Conservation (phyloP, 306 rosid genomes). For the Geum urbanum region DNA sequence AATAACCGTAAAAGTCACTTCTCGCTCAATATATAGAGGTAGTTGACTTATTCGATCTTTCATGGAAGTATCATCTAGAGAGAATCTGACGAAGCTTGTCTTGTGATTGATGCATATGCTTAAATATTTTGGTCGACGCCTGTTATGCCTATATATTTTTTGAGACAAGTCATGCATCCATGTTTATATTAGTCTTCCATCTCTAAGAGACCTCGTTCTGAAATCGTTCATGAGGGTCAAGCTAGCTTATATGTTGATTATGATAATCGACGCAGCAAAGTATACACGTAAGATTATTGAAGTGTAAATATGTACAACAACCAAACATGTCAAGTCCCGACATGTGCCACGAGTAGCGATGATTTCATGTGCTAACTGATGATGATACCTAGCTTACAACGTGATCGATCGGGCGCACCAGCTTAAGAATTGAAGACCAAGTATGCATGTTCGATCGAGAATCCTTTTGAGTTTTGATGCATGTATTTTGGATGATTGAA, state of each 20-base stretch:
- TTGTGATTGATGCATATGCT: background rate
- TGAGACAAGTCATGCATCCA: background rate
- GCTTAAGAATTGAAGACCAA: too few relatives aligned
- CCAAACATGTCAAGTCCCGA: background rate
- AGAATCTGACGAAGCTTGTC: background rate
- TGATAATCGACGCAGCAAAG: background rate
- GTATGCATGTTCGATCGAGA: background rate
- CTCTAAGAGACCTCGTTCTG: background rate
- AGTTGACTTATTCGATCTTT: background rate
- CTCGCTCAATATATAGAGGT: too few relatives aligned
- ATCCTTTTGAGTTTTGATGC: background rate
- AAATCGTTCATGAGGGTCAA: background rate
- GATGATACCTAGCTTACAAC: background rate
- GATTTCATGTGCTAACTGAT: constrained; percentile 25
- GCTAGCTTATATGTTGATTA: background rate
- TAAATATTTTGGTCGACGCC: background rate
- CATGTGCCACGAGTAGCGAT: constrained; percentile 26
- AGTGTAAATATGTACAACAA: background rate
- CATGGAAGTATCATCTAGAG: background rate
- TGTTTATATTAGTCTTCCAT: background rate
- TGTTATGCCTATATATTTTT: background rate
- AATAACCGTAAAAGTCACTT: too few relatives aligned
- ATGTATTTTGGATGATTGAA: background rate
- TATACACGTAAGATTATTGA: background rate
- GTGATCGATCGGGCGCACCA: background rate